Base-by-base conservation (phyloP, 495 filamentous ascomycete genomes). In the Platismatia glauca region DNA sequence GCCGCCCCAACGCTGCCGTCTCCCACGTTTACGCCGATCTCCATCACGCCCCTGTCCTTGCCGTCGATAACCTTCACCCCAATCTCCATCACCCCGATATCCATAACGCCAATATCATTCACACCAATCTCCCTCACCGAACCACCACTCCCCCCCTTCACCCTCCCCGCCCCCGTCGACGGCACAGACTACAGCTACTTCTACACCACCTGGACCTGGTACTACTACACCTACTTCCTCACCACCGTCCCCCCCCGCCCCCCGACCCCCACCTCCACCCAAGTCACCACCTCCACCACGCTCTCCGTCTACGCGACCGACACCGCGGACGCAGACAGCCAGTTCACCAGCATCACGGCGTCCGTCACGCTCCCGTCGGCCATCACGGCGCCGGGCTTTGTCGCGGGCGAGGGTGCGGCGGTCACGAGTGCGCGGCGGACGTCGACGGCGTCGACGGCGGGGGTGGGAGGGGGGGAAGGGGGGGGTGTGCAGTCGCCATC, bases 131-230 rank as follows among this genome's bases (percentile, higher is more conserved):
- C 77, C 64, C 82, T 69, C 3, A 80, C 82, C 65, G 78, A 74
- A 27, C 83, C 81, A 6, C 80, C 78, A 0, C 77, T 78, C 46
- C 79, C 80, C 0, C 83, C 79, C 15, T 59, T 58, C 22, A 39
- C 56, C n/a, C n/a, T n/a, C n/a, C n/a, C n/a, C n/a, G n/a, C n/a
- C n/a, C n/a, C n/a, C n/a, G n/a, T n/a, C n/a, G n/a, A n/a, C n/a
- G n/a, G n/a, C n/a, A n/a, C n/a, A n/a, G 60, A 66, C 38, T 64
- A 69, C 4, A 55, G 59, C 20, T 72, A 69, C 44, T 65, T 50
- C 31, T 38, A 57, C 31, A 60, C 63, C 18, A 60, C 58, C 31
- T 35, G 60, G 33, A 65, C 58, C 20, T 53, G 48, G n/a, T 70
- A 68, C 58, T 70, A 68, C 64, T 70, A 65, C 66, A 65, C 39